A percentile compares a stretch with the other conserved stretches of the same genome.
Evolutionary conservation across 352 stramenopile species (phyloP).

Genomic region (Pythium aristosporum): DNA sequence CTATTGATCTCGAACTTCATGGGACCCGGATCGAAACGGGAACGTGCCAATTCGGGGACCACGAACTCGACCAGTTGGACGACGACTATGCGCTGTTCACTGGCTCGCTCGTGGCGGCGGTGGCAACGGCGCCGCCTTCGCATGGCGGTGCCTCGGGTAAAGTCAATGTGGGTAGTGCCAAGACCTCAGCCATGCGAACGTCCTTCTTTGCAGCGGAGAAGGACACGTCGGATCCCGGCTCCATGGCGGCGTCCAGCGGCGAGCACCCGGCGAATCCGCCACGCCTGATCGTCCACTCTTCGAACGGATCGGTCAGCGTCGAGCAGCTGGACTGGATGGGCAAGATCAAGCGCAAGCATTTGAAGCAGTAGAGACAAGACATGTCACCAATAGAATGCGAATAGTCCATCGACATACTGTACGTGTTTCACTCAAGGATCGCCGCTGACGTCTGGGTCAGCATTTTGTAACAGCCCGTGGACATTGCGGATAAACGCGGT

Average conservation of each 20-base stretch:
- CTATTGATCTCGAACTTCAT: constrained; percentile 67
- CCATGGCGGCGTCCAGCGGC: constrained; percentile 6
- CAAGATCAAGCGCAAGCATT: constrained; percentile 76
- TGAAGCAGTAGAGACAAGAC: constrained; percentile 12
- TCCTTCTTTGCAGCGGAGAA: constrained; percentile 70
- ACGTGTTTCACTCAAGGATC: background rate
- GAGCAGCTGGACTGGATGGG: constrained; percentile 79
- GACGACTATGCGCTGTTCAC: constrained; percentile 76
- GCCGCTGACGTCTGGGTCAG: background rate
- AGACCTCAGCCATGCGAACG: constrained; percentile 66
- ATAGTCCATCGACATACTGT: background rate
- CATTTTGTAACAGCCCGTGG: background rate
- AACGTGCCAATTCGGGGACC: constrained; percentile 43
- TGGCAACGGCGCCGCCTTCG: constrained; percentile 1
- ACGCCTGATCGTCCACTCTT: constrained; percentile 24
- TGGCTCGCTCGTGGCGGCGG: constrained; percentile 36
- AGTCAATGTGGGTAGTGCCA: constrained; percentile 73
- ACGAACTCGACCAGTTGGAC: constrained; percentile 69
- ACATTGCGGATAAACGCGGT: background rate
- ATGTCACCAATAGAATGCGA: background rate
- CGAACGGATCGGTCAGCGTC: constrained; percentile 25
- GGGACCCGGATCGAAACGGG: constrained; percentile 45
- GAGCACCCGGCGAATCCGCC: constrained; percentile 12
- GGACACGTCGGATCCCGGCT: constrained; percentile 6
- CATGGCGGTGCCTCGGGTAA: constrained; percentile 45